Conservation (phyloP, 1,284 basidiomycete genomes). For the Ganoderma boninense region DNA sequence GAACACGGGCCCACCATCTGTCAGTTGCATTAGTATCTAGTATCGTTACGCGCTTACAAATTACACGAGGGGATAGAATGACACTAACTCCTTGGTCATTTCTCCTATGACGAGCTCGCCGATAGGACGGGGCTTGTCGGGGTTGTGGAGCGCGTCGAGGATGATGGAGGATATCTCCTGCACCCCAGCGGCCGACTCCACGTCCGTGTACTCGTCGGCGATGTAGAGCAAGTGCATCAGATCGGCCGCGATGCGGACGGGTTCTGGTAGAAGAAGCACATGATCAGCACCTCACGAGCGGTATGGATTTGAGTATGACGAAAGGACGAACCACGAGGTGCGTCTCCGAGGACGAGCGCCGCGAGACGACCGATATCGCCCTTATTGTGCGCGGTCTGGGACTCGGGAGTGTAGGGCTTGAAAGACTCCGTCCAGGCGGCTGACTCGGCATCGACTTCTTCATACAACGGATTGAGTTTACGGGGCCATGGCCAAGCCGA, state of each 20-base stretch:
- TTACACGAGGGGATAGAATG: background rate
- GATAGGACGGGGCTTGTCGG: slow-evolving; percentile 11
- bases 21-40: background rate
- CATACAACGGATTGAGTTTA: slow-evolving; percentile 33
- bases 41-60: background rate
- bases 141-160: slow-evolving; percentile 11
- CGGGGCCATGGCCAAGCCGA: slow-evolving; percentile 30
- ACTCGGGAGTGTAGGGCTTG: slow-evolving; percentile 37
- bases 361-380: slow-evolving; percentile 43
- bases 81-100: background rate
- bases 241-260: slow-evolving; percentile 44
- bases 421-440: slow-evolving; percentile 44
- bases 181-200: slow-evolving; percentile 37
- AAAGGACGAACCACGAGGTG: slow-evolving; percentile 32
- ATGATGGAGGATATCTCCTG: slow-evolving; percentile 21
- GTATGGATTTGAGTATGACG: background rate
- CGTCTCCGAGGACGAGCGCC: slow-evolving; percentile 35
- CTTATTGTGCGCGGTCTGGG: slow-evolving; percentile 43
- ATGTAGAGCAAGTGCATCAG: slow-evolving; percentile 53
- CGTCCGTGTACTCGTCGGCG: slow-evolving; percentile 52
- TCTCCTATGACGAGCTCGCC: background rate
- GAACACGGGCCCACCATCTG: background rate
- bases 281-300: background rate
- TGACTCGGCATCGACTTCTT: slow-evolving; percentile 38
- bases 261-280: slow-evolving; percentile 8